These are phyloP conservation scores for Pulveroboletus sp. DNA, from an alignment of 768 basidiomycete species.

Conservation along the genomic window DNA sequence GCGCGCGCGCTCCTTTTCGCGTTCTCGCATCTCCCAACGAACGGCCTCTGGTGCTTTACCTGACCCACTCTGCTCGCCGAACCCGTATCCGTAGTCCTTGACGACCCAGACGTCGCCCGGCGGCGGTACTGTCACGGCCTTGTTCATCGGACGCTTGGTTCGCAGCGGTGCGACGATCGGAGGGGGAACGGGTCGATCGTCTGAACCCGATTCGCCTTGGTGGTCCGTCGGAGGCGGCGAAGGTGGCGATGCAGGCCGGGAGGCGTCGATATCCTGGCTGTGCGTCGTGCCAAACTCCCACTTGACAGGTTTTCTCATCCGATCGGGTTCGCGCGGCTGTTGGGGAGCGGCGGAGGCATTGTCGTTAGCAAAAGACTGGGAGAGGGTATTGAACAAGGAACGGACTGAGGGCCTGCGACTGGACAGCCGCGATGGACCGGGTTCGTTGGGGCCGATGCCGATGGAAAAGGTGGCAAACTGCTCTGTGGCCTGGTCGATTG, in stretches of 20 bases:
- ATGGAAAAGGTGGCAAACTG: conserved; percentile 42
- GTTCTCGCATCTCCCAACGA: conserved; percentile 31
- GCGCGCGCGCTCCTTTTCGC: conserved; percentile 17
- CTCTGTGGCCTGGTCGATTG: conserved; percentile 22
- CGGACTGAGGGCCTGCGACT: conserved; percentile 26
- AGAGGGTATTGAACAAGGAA: conserved; percentile 12
- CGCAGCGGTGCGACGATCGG: background rate
- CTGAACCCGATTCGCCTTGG: background rate
- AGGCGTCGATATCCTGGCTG: conserved; percentile 7
- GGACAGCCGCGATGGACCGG: conserved; percentile 23
- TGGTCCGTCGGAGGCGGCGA: background rate
- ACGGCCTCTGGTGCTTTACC: conserved; percentile 31
- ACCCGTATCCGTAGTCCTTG: conserved; percentile 63
- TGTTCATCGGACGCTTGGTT: conserved; percentile 3
- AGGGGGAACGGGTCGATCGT: background rate
- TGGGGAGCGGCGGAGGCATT: background rate
- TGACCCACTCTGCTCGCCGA: conserved; percentile 44
- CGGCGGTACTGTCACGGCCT: conserved; percentile 15
- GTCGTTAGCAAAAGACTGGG: background rate
- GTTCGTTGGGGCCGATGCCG: conserved; percentile 41
- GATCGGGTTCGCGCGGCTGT: conserved; percentile 9
- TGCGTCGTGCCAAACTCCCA: conserved; percentile 59
- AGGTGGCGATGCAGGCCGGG: background rate
- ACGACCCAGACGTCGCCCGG: conserved; percentile 49
- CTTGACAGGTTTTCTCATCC: conserved; percentile 28